Evolutionary conservation across 2,329 filamentous ascomycete species (phyloP), one percentile per base, ranked within the genome.

Genomic region (Colletotrichum brevisporum): DNA sequence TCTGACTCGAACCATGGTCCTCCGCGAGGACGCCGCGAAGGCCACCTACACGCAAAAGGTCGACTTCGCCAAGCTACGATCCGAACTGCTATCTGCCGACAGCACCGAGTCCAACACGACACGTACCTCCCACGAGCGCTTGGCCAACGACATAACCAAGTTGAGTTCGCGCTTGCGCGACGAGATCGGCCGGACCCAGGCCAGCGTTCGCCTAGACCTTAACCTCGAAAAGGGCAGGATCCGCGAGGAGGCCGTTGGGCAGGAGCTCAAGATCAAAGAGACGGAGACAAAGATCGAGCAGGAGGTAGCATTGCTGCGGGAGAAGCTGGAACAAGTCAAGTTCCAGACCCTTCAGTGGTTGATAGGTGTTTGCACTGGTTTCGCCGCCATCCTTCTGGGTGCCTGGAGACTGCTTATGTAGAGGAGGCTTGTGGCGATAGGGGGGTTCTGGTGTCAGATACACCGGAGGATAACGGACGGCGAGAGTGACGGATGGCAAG

Each of bases 231-330:
- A 99, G 84, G 96, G 96, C 15, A 89, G 96, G 71, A 99, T 98
- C 74, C 87, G 96, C 71, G 96, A 99, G 82, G 96, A 99, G 85
- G 94, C 95, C 18, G 97, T 97, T 73, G 92, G 93, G 67, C 96
- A 98, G 83, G 96, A 99, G 81, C 90, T 99, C 82, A 97, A 97
- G 85, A 94, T 99, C 76, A 98, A 97, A 85, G 96, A 99, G 87
- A 98, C 96, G 13, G 96, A 99, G 84, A 97, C 95, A 67, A 91
- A 97, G 82, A 98, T 99, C 76, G 96, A 99, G 85, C 95, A 98
- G 83, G 96, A 98, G 85, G 94, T 96, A 62, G 95, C 95, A 48
- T 92, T 92, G 39, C 80, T 99, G 77, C 86, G 94, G 73, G 96
- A 98, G 85, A 92, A 97, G 83, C 86, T 99, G 55, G 96, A 99